phyloP scores from a whole-genome alignment of 768 basidiomycete genomes.

The Harrya chromipes region DNA sequence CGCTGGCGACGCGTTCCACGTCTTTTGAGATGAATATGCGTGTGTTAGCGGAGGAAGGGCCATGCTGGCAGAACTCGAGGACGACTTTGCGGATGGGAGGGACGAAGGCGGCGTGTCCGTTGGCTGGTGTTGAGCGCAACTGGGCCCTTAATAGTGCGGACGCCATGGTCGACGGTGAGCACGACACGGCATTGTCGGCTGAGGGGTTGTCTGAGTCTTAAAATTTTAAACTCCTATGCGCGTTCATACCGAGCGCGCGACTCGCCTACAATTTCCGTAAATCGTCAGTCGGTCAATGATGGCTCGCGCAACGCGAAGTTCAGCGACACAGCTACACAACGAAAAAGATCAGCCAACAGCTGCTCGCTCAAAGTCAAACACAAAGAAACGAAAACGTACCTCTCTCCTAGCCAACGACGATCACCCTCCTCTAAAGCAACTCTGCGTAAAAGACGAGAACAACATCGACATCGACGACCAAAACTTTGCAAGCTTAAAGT shows the following conservation, averaged over 20 bases:
- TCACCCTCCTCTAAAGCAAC: slow-evolving; percentile 48
- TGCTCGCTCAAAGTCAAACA: slow-evolving; percentile 28
- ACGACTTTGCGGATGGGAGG: slow-evolving; percentile 84
- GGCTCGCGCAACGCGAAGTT: slow-evolving; percentile 74
- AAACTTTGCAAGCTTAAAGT: slow-evolving; percentile 15
- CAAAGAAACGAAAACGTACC: slow-evolving; percentile 70
- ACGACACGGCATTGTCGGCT: slow-evolving; percentile 3
- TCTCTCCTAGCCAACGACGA: slow-evolving; percentile 46
- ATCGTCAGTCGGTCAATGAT: slow-evolving; percentile 39
- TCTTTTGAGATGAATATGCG: slow-evolving; percentile 66
- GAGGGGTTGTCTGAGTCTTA: slow-evolving; percentile 26
- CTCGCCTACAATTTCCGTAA: slow-evolving; percentile 13
- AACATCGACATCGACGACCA: slow-evolving; percentile 21
- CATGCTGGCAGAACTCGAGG: slow-evolving; percentile 83
- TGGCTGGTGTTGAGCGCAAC: slow-evolving; percentile 59
- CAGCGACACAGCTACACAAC: slow-evolving; percentile 39
- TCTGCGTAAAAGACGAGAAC: slow-evolving; percentile 40
- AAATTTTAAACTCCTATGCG: slow-evolving; percentile 17
- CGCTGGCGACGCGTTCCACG: slow-evolving; percentile 59
- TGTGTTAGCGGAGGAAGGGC: slow-evolving; percentile 70
- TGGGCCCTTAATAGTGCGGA: slow-evolving; percentile 44
- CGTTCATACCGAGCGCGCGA: slow-evolving; percentile 20
- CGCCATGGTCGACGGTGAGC: slow-evolving; percentile 28
- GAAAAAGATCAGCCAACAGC: slow-evolving; percentile 33
- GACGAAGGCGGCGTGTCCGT: slow-evolving; percentile 71